These are phyloP conservation scores for Hemileia vastatrix DNA, from an alignment of 1,284 basidiomycete species.

Conservation along the genomic window DNA sequence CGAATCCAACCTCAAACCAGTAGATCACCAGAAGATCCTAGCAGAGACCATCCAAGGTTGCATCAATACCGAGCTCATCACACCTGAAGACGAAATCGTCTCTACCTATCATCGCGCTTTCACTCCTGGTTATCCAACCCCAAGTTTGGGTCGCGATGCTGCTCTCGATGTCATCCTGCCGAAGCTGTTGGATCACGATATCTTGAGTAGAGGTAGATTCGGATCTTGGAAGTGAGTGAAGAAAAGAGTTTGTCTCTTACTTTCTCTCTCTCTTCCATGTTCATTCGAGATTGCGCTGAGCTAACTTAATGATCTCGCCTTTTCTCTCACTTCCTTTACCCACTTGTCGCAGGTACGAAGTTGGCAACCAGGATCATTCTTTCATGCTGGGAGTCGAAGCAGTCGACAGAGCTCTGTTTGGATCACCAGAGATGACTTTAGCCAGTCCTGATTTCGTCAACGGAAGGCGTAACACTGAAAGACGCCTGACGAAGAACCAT, in stretches of 20 bases:
- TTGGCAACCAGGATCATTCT: slow-evolving; percentile 44
- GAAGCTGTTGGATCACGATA: slow-evolving; percentile 35
- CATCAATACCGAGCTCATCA: slow-evolving; percentile 39
- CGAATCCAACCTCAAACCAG: slow-evolving; percentile 43
- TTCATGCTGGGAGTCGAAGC: slow-evolving; percentile 43
- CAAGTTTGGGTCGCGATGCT: slow-evolving; percentile 40
- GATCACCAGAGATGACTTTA: slow-evolving; percentile 40
- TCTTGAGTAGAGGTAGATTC: slow-evolving; percentile 40
- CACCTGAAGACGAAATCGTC: slow-evolving; percentile 43
- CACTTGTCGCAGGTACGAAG: slow-evolving; percentile 32
- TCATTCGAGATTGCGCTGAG: too few species aligned
- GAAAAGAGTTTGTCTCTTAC: neutral
- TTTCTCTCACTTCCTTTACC: too few species aligned
- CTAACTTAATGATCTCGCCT: neutral
- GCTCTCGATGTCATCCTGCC: slow-evolving; percentile 39
- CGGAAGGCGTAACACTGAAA: slow-evolving; percentile 38
- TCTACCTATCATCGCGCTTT: slow-evolving; percentile 43
- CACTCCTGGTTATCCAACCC: slow-evolving; percentile 41
- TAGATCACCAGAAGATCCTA: slow-evolving; percentile 36
- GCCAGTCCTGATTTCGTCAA: slow-evolving; percentile 42
- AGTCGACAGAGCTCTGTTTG: slow-evolving; percentile 41
- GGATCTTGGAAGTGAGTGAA: slow-evolving; percentile 40
- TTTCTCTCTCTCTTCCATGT: too few species aligned
- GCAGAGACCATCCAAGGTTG: slow-evolving; percentile 43
- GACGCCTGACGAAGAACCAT: too few species aligned